Percentiles rank a stretch among this genome's conserved stretches.
Conservation (phyloP, 805 yeast genomes). For the Pichia heedii region DNA sequence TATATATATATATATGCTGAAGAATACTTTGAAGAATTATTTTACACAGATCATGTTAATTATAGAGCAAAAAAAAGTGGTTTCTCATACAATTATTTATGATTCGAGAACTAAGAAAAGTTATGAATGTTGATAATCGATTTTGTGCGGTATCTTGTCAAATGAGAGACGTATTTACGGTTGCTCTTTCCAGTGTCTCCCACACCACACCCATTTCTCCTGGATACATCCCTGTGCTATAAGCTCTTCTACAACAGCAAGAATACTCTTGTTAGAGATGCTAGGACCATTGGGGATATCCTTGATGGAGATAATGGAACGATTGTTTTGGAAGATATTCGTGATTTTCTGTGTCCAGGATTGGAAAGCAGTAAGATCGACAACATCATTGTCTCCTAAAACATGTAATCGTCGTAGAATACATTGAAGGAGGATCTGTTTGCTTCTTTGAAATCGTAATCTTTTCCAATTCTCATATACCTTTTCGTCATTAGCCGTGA, state of each 20-base stretch:
- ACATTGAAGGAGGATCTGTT: constrained; percentile 12
- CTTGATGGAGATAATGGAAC: background rate
- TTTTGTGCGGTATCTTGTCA: background rate
- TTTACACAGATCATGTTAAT: no score
- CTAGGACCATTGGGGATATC: background rate
- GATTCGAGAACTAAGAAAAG: no score
- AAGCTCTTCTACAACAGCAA: background rate
- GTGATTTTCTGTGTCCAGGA: background rate
- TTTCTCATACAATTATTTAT: no score
- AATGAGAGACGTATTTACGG: background rate
- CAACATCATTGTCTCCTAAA: background rate
- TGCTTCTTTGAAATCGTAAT: background rate
- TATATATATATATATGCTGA: no score
- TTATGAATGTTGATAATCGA: no score
- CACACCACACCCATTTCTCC: background rate
- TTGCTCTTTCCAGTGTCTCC: background rate
- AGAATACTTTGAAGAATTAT: no score
- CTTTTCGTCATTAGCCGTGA: background rate
- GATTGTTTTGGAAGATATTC: background rate
- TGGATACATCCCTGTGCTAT: background rate
- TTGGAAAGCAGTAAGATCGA: background rate
- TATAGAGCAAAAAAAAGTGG: no score
- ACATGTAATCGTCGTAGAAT: constrained; percentile 8
- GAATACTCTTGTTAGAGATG: background rate
- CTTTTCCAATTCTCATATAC: background rate